A percentile compares a stretch with the other conserved stretches of the same genome.
Evolutionary conservation across 2,329 filamentous ascomycete genomes (phyloP).

Genomic region (Annulohypoxylon truncatum): DNA sequence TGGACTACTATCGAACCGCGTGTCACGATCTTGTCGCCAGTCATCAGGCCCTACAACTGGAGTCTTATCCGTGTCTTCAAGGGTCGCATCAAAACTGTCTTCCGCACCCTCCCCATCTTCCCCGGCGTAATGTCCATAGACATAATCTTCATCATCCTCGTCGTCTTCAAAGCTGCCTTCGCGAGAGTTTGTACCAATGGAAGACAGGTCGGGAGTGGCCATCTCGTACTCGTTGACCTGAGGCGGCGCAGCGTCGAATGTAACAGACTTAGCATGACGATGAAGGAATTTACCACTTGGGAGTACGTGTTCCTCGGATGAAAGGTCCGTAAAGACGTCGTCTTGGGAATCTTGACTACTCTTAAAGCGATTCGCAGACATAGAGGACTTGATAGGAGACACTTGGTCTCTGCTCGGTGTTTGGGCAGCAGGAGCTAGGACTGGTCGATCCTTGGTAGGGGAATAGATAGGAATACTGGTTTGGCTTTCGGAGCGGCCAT

Average conservation of each 20-base stretch:
- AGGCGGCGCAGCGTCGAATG: conserved; percentile 92
- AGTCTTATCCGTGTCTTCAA: conserved; percentile 97
- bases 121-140: conserved; percentile 64
- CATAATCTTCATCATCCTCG: conserved; percentile 78
- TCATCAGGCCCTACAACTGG: conserved; percentile 97
- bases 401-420: conserved; percentile 76
- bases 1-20: conserved; percentile 78
- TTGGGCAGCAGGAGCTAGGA: conserved; percentile 47
- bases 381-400: conserved; percentile 90
- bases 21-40: conserved; percentile 83
- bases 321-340: conserved; percentile 75
- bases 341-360: conserved; percentile 76
- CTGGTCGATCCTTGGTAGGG: conserved; percentile 59
- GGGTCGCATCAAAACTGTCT: conserved; percentile 94
- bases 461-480: conserved; percentile 69
- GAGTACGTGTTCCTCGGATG: conserved; percentile 67
- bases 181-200: conserved; percentile 86
- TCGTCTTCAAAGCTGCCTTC: conserved; percentile 93
- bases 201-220: conserved; percentile 96
- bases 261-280: conserved; percentile 95
- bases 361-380: conserved; percentile 76
- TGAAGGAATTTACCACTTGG: conserved; percentile 76
- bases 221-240: conserved; percentile 98
- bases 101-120: conserved; percentile 73
- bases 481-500: conserved; percentile 68